Conservation (phyloP, 1,139 yeast species). For the Hansenula anomala region DNA sequence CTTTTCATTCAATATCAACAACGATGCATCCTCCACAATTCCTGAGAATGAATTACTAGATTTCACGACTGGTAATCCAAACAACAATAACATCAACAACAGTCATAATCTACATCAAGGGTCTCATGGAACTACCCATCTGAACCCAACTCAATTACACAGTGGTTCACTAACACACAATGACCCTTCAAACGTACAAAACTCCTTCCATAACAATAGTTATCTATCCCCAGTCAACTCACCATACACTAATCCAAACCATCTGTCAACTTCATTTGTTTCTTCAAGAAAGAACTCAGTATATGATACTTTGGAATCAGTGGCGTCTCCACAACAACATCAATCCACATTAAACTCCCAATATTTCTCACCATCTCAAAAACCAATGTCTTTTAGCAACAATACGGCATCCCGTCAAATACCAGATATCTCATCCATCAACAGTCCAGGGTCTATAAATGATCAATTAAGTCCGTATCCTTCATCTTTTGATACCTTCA, state of each 20-base stretch:
- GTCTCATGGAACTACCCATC: slow-evolving; percentile 1
- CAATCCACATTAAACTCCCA: slow-evolving; percentile 11
- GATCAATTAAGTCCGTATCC: slow-evolving; percentile 21
- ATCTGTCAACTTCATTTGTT: slow-evolving; percentile 15
- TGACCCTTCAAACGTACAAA: not conserved
- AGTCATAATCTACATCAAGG: too few relatives aligned
- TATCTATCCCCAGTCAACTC: slow-evolving; percentile 19
- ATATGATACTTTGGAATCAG: slow-evolving; percentile 18
- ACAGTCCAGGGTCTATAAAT: slow-evolving; percentile 18
- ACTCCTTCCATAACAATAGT: slow-evolving; percentile 8
- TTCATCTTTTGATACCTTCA: slow-evolving; percentile 21
- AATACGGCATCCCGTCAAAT: slow-evolving; percentile 6
- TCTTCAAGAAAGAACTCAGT: slow-evolving; percentile 17
- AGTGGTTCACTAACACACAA: not conserved
- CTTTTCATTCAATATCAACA: slow-evolving; percentile 16
- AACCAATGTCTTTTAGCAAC: slow-evolving; percentile 10
- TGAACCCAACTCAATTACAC: slow-evolving; percentile 1
- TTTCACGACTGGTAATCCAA: slow-evolving; percentile 6
- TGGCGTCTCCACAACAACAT: slow-evolving; percentile 16
- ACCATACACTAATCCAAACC: slow-evolving; percentile 14
- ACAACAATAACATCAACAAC: not conserved
- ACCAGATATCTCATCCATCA: slow-evolving; percentile 6
- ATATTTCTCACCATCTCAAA: slow-evolving; percentile 21
- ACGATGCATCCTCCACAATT: slow-evolving; percentile 15
- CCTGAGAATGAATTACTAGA: slow-evolving; percentile 24